A percentile compares a stretch with the other conserved stretches of the same genome.
Evolutionary conservation across 2,329 filamentous ascomycete species (phyloP).

Genomic region (Trichoderma sp.): DNA sequence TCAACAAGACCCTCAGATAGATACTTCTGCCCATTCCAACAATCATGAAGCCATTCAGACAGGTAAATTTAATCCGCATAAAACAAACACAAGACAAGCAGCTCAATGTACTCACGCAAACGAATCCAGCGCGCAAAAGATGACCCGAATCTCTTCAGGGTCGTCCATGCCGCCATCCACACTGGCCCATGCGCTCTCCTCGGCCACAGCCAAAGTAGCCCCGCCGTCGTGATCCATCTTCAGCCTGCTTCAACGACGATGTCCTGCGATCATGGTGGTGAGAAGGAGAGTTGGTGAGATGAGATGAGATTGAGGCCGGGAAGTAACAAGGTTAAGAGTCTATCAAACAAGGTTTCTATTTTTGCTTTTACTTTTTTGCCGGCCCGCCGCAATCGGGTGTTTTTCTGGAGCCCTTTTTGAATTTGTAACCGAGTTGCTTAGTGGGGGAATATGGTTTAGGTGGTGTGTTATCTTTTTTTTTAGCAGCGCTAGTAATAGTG

Average conservation of each 20-base stretch:
- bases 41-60: neutral
- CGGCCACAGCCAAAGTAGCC: constrained; percentile 24
- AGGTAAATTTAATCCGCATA: neutral
- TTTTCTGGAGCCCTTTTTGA: constrained; percentile 7
- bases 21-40: neutral
- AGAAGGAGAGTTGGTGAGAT: neutral
- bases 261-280: constrained; percentile 7
- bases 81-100: neutral
- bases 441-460: neutral
- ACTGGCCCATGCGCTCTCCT: constrained; percentile 53
- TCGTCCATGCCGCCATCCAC: constrained; percentile 67
- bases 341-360: neutral
- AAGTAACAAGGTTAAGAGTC: neutral
- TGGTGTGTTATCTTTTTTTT: constrained; percentile 5
- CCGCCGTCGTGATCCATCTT: constrained; percentile 18
- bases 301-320: neutral
- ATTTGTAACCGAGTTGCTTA: constrained; percentile 5
- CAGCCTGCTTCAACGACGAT: constrained; percentile 19
- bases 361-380: constrained; percentile 6
- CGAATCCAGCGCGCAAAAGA: constrained; percentile 82
- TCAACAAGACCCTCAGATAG: neutral
- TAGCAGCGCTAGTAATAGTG: neutral
- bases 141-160: constrained; percentile 74
- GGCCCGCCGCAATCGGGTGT: constrained; percentile 11
- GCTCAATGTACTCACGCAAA: constrained; percentile 65